Conservation (phyloP, 2,329 filamentous ascomycete species). For the Exophiala aquamarina region DNA sequence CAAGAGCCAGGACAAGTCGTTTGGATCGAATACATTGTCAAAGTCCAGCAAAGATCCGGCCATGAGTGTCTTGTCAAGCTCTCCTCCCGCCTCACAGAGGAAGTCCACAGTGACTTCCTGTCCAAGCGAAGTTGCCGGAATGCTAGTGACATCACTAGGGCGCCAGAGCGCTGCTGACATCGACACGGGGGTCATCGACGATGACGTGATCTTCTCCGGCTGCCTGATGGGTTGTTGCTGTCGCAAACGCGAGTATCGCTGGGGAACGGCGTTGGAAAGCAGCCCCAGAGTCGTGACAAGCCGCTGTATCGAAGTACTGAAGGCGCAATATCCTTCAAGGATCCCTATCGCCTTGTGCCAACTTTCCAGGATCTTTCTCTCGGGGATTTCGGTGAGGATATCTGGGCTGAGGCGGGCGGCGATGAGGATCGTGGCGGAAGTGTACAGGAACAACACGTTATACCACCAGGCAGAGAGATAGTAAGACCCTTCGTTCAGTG, state of each 20-base stretch:
- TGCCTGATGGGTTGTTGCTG: too few species aligned
- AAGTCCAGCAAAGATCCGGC: neutral
- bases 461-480: slow-evolving; percentile 39
- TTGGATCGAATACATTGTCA: neutral
- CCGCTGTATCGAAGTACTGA: slow-evolving; percentile 6
- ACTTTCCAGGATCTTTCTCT: slow-evolving; percentile 5
- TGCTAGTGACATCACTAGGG: neutral
- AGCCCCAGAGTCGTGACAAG: slow-evolving; percentile 8
- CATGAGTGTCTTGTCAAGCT: neutral
- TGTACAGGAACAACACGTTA: slow-evolving; percentile 38
- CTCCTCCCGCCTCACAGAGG: neutral
- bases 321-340: slow-evolving; percentile 5
- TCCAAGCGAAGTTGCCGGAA: too few species aligned
- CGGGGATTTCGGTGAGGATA: slow-evolving; percentile 10
- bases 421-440: slow-evolving; percentile 36
- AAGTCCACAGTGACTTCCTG: neutral
- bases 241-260: neutral
- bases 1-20: neutral
- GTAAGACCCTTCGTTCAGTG: slow-evolving; percentile 14
- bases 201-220: neutral
- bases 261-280: slow-evolving; percentile 10
- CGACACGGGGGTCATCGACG: neutral
- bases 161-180: neutral
- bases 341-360: slow-evolving; percentile 11
- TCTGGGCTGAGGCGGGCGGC: slow-evolving; percentile 30